Evolutionary conservation across 2,329 filamentous ascomycete genomes (phyloP), one percentile per base, ranked within the genome.

Genomic region (Ambrosiella beaveri): DNA sequence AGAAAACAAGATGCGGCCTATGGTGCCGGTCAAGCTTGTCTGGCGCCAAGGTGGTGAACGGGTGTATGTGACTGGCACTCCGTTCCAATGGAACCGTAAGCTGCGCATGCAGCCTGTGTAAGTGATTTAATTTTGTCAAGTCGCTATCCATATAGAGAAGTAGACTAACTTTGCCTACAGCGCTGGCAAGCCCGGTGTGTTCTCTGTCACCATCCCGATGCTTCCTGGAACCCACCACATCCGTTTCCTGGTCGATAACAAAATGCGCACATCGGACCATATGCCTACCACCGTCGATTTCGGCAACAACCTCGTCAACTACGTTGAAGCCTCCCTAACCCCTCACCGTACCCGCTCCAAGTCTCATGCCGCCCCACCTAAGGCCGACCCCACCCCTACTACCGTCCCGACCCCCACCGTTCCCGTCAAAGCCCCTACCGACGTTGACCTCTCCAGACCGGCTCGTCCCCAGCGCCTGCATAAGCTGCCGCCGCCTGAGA

Each of bases 301-400:
- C 69, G 94, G 89, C 63, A 97, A 97, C 72, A 95, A 95, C 67
- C 76, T 98, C 15, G 91, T 98, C 71, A 98, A 98, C 71, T 98
- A 97, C 68, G 88, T 98, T 66, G 93, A 98, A 73, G 86, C 97
- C 45, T 37, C 52, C 8, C 81, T 87, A 40, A 84, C 89, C 58
- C 85, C 90, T 65, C 71, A 83, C 37, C 74, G 75, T 65, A 36
- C 55, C 7, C 50, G 54, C 13, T 44, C 58, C 53, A 59, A 59
- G 54, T 38, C 54, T 4, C 53, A 55, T 50, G 50, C 63, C 6
- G 36, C 61, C 27, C 37, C 50, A 7, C 39, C 44, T 27, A 58
- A 51, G 17, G 50, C 60, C 6, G 73, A 70, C 11, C 68, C 56
- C 17, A 47, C 47, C 7, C 15, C 52, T 39, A 7, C 44, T 19